Percentiles rank a stretch among this genome's conserved stretches.
phyloP scores from a whole-genome alignment of 2,329 filamentous ascomycete species.

The Macrophomina phaseolina region DNA sequence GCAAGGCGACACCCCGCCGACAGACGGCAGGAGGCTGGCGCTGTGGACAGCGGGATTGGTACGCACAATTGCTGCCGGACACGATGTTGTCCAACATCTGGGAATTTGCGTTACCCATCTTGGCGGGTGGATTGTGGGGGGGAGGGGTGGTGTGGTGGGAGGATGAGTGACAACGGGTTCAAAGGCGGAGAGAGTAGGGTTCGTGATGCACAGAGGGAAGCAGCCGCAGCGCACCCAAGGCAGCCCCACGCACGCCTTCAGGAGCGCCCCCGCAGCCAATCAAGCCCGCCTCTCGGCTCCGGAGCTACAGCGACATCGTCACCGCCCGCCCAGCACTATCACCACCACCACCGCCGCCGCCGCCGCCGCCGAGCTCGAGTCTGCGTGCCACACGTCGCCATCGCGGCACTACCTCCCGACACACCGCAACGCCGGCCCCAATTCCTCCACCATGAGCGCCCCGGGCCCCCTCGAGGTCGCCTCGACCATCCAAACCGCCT shows the following conservation, averaged over 20 bases:
- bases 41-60: background rate
- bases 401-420: background rate
- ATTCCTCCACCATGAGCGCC: slow-evolving; percentile 55
- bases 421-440: background rate
- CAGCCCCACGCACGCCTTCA: slow-evolving; percentile 23
- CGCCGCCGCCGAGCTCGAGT: background rate
- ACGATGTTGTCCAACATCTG: slow-evolving; percentile 93
- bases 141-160: slow-evolving; percentile 30
- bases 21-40: slow-evolving; percentile 1
- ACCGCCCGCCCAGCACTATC: background rate
- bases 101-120: slow-evolving; percentile 62
- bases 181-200: background rate
- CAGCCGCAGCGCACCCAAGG: slow-evolving; percentile 1
- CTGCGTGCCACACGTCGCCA: background rate
- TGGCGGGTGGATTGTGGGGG: slow-evolving; percentile 34
- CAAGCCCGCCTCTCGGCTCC: background rate
- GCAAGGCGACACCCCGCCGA: background rate
- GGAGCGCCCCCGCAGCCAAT: slow-evolving; percentile 22
- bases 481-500: slow-evolving; percentile 79
- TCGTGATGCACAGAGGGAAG: slow-evolving; percentile 3
- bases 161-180: background rate
- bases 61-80: slow-evolving; percentile 91
- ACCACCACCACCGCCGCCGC: accelerated
- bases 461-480: slow-evolving; percentile 72
- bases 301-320: background rate